phyloP scores from a whole-genome alignment of 1,284 basidiomycete genomes.

The Cutaneotrichosporon mucoides region DNA sequence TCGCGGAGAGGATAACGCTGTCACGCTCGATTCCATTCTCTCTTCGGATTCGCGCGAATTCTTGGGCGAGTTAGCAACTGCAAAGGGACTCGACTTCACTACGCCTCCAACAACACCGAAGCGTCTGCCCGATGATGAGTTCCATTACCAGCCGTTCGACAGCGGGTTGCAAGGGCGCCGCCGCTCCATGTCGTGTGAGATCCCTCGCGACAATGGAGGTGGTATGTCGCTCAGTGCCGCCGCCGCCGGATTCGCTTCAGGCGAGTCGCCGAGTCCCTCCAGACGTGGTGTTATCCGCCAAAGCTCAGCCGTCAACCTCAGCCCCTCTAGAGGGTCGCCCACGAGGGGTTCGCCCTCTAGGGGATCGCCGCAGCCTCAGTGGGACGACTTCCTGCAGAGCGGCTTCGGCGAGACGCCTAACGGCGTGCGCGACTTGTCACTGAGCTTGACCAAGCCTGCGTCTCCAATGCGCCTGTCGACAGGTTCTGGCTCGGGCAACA shows the following conservation, averaged over 20 bases:
- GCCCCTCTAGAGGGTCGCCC: not conserved
- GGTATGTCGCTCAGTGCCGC: too few relatives aligned
- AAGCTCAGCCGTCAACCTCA: slow-evolving; percentile 7
- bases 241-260: too few relatives aligned
- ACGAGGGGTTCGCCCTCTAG: too few relatives aligned
- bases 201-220: slow-evolving; percentile 7
- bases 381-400: slow-evolving; percentile 23
- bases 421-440: slow-evolving; percentile 7
- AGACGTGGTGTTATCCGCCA: slow-evolving; percentile 1
- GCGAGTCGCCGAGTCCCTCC: not conserved
- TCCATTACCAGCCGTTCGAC: too few relatives aligned
- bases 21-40: slow-evolving; percentile 17
- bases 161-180: slow-evolving; percentile 9
- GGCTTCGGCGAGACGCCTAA: slow-evolving; percentile 25
- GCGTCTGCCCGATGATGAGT: slow-evolving; percentile 1
- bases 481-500: too few relatives aligned
- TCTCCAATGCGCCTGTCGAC: not conserved
- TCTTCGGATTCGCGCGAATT: slow-evolving; percentile 20
- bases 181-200: slow-evolving; percentile 24
- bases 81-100: slow-evolving; percentile 11
- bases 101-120: slow-evolving; percentile 7
- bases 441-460: slow-evolving; percentile 8
- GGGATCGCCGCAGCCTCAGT: slow-evolving; percentile 3
- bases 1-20: slow-evolving; percentile 5
- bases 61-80: slow-evolving; percentile 10